Percentiles rank a stretch among this genome's conserved stretches.
Evolutionary conservation across 768 basidiomycete species (phyloP).

Genomic region (Lactarius akahatsu): DNA sequence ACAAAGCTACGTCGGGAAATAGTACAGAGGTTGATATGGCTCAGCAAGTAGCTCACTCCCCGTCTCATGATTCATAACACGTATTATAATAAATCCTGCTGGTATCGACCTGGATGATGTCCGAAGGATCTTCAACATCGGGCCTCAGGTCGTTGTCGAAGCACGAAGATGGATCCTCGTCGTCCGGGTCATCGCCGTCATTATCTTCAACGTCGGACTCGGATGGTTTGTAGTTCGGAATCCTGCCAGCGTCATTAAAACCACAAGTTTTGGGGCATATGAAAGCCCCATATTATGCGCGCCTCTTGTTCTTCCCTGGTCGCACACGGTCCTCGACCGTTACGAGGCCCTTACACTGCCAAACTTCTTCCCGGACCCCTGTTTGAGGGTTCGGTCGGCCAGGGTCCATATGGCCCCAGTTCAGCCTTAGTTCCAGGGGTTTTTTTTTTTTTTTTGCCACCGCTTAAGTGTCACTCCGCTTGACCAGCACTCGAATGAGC

Average conservation of each 20-base stretch:
- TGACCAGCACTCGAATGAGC: no score
- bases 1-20: conserved; percentile 25
- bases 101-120: conserved; percentile 72
- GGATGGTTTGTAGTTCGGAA: conserved; percentile 71
- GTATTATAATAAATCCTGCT: conserved; percentile 59
- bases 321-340: no score
- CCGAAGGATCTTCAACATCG: conserved; percentile 64
- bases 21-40: conserved; percentile 20
- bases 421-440: no score
- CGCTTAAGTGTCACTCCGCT: no score
- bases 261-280: conserved; percentile 8
- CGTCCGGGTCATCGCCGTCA: conserved; percentile 49
- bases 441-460: no score
- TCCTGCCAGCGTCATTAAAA: conserved; percentile 45
- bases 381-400: no score
- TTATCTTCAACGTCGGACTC: conserved; percentile 78
- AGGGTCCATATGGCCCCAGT: no score
- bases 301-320: no score
- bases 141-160: conserved; percentile 64
- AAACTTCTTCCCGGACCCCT: no score
- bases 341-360: no score
- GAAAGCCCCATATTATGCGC: no score
- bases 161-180: conserved; percentile 75
- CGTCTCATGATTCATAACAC: conserved; percentile 66
- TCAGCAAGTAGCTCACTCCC: conserved; percentile 31